Evolutionary conservation across 805 yeast genomes (phyloP).

Genomic region (Pichia cabralensis): DNA sequence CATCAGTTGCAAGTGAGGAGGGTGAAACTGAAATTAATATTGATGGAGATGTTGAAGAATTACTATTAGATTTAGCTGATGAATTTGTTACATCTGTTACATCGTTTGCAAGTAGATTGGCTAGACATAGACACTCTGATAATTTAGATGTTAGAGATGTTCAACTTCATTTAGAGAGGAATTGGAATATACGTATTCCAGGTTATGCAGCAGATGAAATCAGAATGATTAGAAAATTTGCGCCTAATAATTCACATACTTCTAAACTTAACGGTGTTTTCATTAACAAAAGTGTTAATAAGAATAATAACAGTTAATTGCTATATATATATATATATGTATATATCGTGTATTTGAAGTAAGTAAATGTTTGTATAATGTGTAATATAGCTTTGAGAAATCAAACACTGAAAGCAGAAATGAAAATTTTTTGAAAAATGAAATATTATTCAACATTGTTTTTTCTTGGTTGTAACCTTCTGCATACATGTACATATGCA

Average conservation of each 20-base stretch:
- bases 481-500: too few species aligned
- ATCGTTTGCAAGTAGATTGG: slow-evolving; percentile 85
- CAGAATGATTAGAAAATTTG: slow-evolving; percentile 64
- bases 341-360: too few species aligned
- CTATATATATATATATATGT: too few species aligned
- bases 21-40: slow-evolving; percentile 86
- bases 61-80: slow-evolving; percentile 85
- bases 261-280: slow-evolving; percentile 64
- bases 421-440: too few species aligned
- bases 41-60: slow-evolving; percentile 93
- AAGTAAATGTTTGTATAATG: too few species aligned
- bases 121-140: slow-evolving; percentile 88
- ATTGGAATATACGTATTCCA: slow-evolving; percentile 92
- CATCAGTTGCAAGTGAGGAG: slow-evolving; percentile 71
- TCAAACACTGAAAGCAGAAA: too few species aligned
- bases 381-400: too few species aligned
- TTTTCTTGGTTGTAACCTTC: too few species aligned
- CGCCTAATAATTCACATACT: slow-evolving; percentile 50
- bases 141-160: slow-evolving; percentile 81
- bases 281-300: slow-evolving; percentile 51
- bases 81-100: slow-evolving; percentile 90
- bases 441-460: too few species aligned
- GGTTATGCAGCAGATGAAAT: slow-evolving; percentile 91
- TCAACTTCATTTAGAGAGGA: slow-evolving; percentile 82
- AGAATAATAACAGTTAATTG: too few species aligned